Evolutionary conservation across 1,284 basidiomycete species (phyloP).

Genomic region (Rhodotorula sp.): DNA sequence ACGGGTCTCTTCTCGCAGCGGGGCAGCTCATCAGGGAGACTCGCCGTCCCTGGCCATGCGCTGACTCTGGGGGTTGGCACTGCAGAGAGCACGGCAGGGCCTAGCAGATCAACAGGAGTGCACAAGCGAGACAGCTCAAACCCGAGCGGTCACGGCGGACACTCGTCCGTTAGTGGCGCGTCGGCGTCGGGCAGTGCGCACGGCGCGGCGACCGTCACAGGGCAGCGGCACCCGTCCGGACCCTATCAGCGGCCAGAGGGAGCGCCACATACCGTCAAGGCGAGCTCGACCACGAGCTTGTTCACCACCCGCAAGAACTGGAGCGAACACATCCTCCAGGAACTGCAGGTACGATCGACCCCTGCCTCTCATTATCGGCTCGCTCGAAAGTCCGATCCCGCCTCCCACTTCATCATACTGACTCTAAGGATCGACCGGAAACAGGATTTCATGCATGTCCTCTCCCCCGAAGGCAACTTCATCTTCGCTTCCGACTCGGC

Average conservation of each 20-base stretch:
- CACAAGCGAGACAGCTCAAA: slow-evolving; percentile 6
- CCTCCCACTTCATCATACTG: not conserved
- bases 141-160: not conserved
- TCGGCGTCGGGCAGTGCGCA: not conserved
- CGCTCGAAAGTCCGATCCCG: not conserved
- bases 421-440: not conserved
- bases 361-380: not conserved
- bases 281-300: slow-evolving; percentile 56
- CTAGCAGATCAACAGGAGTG: slow-evolving; percentile 8
- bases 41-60: too few relatives aligned
- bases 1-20: not conserved
- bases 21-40: not conserved
- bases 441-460: slow-evolving; percentile 64
- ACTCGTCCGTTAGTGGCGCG: not conserved
- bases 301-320: slow-evolving; percentile 81
- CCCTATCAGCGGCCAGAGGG: slow-evolving; percentile 24
- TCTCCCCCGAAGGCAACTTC: slow-evolving; percentile 62
- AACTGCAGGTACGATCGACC: slow-evolving; percentile 55
- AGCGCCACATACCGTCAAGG: slow-evolving; percentile 34
- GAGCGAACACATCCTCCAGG: slow-evolving; percentile 74
- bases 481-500: slow-evolving; percentile 70
- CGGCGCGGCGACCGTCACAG: not conserved
- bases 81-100: slow-evolving; percentile 13
- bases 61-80: not conserved
- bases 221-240: slow-evolving; percentile 1